Evolutionary conservation across 331 rosid genomes (phyloP), one percentile per base, ranked within the genome.

Genomic region (Spiraea crenata): DNA sequence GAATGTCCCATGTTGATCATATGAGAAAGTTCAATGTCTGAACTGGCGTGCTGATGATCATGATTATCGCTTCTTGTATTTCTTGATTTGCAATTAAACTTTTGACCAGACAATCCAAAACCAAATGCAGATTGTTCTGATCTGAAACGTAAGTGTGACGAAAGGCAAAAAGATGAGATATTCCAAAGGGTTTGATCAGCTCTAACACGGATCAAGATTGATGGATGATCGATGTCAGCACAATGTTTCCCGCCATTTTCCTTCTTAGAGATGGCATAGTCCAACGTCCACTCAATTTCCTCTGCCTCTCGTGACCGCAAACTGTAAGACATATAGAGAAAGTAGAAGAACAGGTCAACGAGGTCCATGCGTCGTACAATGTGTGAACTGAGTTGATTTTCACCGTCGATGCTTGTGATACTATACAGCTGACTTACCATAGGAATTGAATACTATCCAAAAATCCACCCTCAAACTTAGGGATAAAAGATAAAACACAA

Each of bases 161-260:
- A 55, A 55, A 55, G 9, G 59, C 31, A 55, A 55, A 9, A 54
- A 8, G 15, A 9, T 55, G 37, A 20, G 59, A 31, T 19, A 19
- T 19, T 55, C 34, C 59, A 35, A 7, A 12, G 41, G 40, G 62
- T 57, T 57, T 57, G 67, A 25, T 25, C 1, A 63, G 40, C 19
- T 19, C n/a, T 11, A 41, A 20, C n/a, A 63, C 11, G 51, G 50
- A 63, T 62, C 47, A 60, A 38, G 67, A 62, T 25, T 25, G 31
- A 25, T 25, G n/a, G 50, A 20, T 40, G 67, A 62, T 62, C 35
- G 59, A 55, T 20, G 59, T 34, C 20, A 9, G 49, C 49, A 45
- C 12, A 45, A 5, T 31, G 16, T 11, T 57, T 41, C 51, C 67
- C 51, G 67, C 67, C 51, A 63, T 41, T 63, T 63, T 62, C 12